Evolutionary conservation across 1,139 yeast genomes (phyloP).

Genomic region (Diutina catenulata): DNA sequence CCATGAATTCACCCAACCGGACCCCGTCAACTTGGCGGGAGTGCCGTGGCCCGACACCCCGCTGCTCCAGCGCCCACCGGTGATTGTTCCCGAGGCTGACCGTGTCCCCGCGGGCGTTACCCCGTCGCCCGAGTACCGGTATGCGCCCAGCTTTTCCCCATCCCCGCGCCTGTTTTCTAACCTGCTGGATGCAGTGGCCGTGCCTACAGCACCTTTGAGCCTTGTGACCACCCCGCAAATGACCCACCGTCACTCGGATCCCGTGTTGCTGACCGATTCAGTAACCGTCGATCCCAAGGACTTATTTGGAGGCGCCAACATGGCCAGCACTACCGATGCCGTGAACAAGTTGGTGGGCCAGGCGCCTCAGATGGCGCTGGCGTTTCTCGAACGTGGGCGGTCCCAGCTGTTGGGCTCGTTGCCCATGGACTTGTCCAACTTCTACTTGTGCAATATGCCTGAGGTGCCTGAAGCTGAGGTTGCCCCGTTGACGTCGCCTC

Average conservation of each 20-base stretch:
- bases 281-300: constrained; percentile 5
- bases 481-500: too few species aligned
- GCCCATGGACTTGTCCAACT: not conserved
- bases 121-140: constrained; percentile 1
- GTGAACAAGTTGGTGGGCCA: not conserved
- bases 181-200: not conserved
- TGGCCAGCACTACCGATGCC: not conserved
- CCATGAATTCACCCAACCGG: too few species aligned
- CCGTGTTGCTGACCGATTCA: not conserved
- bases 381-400: not conserved
- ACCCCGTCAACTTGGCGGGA: not conserved
- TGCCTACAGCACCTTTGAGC: not conserved
- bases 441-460: too few species aligned
- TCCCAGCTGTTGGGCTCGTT: constrained; percentile 4
- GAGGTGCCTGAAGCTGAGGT: too few species aligned
- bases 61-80: too few species aligned
- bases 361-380: constrained; percentile 3
- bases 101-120: not conserved
- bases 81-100: not conserved
- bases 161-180: not conserved
- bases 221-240: not conserved
- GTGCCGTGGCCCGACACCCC: not conserved
- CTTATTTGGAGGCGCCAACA: constrained; percentile 4
- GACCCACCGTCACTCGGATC: constrained; percentile 2
- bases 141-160: not conserved